These are phyloP conservation scores for Schwanniomyces yamadae DNA, from an alignment of 805 yeast species.

Conservation along the genomic window DNA sequence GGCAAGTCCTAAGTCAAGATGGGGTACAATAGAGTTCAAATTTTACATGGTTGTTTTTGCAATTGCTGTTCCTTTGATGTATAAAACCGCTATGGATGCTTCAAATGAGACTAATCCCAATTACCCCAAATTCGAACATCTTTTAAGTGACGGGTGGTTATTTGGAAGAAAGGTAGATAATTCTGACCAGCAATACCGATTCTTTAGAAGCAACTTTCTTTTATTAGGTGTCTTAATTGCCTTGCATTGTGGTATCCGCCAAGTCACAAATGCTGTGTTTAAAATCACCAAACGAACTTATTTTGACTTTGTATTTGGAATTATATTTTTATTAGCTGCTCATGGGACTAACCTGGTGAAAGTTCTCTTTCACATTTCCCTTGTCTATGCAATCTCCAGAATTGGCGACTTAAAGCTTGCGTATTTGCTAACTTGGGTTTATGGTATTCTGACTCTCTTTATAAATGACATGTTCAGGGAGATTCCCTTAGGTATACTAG, in stretches of 20 bases:
- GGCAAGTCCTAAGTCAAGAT: constrained; percentile 49
- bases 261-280: constrained; percentile 19
- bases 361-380: constrained; percentile 55
- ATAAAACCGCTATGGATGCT: constrained; percentile 77
- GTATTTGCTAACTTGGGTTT: constrained; percentile 60
- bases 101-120: constrained; percentile 74
- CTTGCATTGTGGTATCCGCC: constrained; percentile 55
- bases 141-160: constrained; percentile 82
- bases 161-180: constrained; percentile 89
- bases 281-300: constrained; percentile 38
- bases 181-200: constrained; percentile 84
- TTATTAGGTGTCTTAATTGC: constrained; percentile 54
- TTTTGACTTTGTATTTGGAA: constrained; percentile 77
- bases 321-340: constrained; percentile 63
- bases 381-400: constrained; percentile 53
- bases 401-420: constrained; percentile 39
- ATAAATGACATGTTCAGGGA: constrained; percentile 68
- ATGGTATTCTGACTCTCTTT: constrained; percentile 76
- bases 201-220: constrained; percentile 79
- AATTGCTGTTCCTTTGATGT: constrained; percentile 78
- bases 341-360: constrained; percentile 78
- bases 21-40: constrained; percentile 77
- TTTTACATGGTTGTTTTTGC: constrained; percentile 63
- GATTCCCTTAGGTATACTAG: constrained; percentile 51
- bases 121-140: constrained; percentile 58